These are phyloP conservation scores for Malbranchea zuffiana DNA, from an alignment of 2,329 filamentous ascomycete genomes.

Conservation along the genomic window DNA sequence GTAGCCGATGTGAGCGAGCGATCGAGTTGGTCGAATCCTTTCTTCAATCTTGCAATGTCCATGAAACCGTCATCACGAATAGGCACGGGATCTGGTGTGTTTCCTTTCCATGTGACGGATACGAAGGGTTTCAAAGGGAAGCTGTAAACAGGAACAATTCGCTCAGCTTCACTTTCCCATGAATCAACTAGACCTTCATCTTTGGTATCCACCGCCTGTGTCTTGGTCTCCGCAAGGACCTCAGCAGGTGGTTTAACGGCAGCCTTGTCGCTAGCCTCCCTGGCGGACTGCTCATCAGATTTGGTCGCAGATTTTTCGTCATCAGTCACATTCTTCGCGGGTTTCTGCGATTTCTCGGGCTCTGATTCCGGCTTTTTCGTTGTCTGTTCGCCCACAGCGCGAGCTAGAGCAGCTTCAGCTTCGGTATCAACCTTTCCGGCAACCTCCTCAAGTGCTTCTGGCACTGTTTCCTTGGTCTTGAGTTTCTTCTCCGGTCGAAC, in stretches of 20 bases:
- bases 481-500: constrained; percentile 6
- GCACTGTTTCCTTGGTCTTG: constrained; percentile 51
- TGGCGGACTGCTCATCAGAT: constrained; percentile 22
- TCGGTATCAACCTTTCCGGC: constrained; percentile 49
- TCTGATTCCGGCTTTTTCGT: constrained; percentile 23
- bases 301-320: constrained; percentile 27
- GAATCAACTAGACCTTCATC: constrained; percentile 11
- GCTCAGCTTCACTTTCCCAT: constrained; percentile 52
- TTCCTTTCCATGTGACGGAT: constrained; percentile 58
- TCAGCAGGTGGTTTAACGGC: constrained; percentile 41
- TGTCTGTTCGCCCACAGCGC: constrained; percentile 45
- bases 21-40: constrained; percentile 95
- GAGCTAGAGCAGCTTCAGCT: constrained; percentile 55
- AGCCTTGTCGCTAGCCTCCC: constrained; percentile 18
- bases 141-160: constrained; percentile 72
- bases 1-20: constrained; percentile 84
- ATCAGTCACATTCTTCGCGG: constrained; percentile 24
- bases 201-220: no score
- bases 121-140: constrained; percentile 97
- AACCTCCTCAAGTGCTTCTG: constrained; percentile 57
- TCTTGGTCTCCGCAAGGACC: constrained; percentile 30
- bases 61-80: constrained; percentile 74
- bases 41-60: constrained; percentile 89
- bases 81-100: constrained; percentile 41
- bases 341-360: constrained; percentile 25